These are phyloP conservation scores for Globisporangium nagaii DNA, from an alignment of 352 stramenopile species.

Conservation along the genomic window DNA sequence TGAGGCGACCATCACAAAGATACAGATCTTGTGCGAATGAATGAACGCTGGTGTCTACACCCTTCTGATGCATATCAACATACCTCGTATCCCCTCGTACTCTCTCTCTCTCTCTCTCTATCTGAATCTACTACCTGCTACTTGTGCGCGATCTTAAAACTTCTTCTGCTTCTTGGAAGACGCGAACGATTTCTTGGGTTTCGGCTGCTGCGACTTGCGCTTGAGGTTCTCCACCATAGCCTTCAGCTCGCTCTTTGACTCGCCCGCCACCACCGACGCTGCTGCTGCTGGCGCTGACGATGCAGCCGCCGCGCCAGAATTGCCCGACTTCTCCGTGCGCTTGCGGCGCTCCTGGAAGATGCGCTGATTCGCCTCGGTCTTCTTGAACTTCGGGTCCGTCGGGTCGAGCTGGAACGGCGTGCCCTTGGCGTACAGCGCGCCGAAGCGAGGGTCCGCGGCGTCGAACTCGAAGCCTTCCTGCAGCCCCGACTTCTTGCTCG, in stretches of 20 bases:
- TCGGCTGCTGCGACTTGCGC: constrained; percentile 60
- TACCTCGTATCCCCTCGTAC: too few relatives aligned
- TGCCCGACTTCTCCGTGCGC: constrained; percentile 35
- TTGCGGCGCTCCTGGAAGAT: constrained; percentile 80
- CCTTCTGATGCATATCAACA: too few relatives aligned
- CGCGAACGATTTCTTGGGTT: constrained; percentile 29
- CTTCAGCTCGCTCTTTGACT: constrained; percentile 41
- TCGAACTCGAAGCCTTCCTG: constrained; percentile 80
- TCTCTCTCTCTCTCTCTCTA: background rate
- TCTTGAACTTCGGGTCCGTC: constrained; percentile 82
- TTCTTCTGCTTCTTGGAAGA: constrained; percentile 44
- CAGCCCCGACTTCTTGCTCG: constrained; percentile 43
- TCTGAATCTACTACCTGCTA: too few relatives aligned
- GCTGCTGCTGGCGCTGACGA: background rate
- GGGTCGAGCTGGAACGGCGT: constrained; percentile 80
- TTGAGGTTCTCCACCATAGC: constrained; percentile 81
- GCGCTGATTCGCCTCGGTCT: constrained; percentile 67
- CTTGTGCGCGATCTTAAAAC: constrained; percentile 11
- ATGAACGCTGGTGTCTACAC: too few relatives aligned
- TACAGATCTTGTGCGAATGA: too few relatives aligned
- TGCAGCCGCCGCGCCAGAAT: background rate
- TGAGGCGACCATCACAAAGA: too few relatives aligned
- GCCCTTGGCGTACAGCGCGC: constrained; percentile 66
- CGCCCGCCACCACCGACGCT: constrained; percentile 1
- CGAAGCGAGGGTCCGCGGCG: constrained; percentile 67